Conservation (phyloP, 1,284 basidiomycete genomes). For the Erythrobasidium hasegawianum region DNA sequence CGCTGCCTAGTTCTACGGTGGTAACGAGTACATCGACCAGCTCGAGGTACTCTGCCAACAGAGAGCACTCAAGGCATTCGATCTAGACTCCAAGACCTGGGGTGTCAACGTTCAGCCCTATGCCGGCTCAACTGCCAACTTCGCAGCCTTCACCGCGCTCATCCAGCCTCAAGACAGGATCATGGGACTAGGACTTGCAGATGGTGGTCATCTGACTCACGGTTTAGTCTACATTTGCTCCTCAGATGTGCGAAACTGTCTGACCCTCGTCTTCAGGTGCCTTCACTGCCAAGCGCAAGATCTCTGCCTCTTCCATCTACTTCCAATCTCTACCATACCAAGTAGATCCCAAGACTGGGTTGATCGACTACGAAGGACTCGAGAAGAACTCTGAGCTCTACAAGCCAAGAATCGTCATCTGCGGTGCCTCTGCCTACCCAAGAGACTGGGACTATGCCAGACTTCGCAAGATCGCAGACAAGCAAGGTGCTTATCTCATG, state of each 20-base stretch:
- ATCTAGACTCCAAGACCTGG: slow-evolving; percentile 84
- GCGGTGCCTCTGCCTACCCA: slow-evolving; percentile 97
- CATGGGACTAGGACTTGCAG: slow-evolving; percentile 98
- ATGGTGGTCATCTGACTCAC: slow-evolving; percentile 80
- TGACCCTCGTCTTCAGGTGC: slow-evolving; percentile 37
- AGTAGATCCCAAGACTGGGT: slow-evolving; percentile 75
- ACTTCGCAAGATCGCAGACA: slow-evolving; percentile 76
- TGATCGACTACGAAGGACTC: slow-evolving; percentile 85
- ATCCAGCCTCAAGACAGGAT: slow-evolving; percentile 97
- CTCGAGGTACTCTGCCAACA: slow-evolving; percentile 92
- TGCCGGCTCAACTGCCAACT: slow-evolving; percentile 70
- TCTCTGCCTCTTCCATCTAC: slow-evolving; percentile 99
- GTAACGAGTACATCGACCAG: slow-evolving; percentile 77
- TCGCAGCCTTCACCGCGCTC: slow-evolving; percentile 93
- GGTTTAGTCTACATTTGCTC: no score
- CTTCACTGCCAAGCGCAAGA: slow-evolving; percentile 74
- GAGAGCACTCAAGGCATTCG: slow-evolving; percentile 93
- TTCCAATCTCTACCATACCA: slow-evolving; percentile 98
- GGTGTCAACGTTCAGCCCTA: slow-evolving; percentile 99
- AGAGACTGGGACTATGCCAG: slow-evolving; percentile 93
- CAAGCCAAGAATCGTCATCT: slow-evolving; percentile 94
- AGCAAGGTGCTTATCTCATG: slow-evolving; percentile 62
- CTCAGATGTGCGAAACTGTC: no score
- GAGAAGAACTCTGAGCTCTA: slow-evolving; percentile 86
- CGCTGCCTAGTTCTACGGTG: slow-evolving; percentile 35